Conservation (phyloP, 73 alveolate genomes). For the Paraurostyla sp. region DNA sequence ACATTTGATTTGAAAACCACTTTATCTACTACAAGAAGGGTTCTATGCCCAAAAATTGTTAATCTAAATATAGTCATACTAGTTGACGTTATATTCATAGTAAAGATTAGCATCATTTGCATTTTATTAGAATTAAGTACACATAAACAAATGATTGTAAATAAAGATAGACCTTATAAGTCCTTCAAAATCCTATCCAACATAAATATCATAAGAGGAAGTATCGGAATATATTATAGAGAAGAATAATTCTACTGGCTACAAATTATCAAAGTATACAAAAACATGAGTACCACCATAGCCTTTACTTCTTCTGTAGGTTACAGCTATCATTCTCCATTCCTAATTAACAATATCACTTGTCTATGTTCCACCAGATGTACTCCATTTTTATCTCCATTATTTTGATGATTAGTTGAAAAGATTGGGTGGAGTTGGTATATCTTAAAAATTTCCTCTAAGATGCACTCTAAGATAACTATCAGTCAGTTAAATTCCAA, state of each 20-base stretch:
- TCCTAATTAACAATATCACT: not conserved
- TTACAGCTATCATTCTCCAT: constrained; percentile 54
- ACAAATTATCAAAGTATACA: not conserved
- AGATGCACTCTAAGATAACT: not conserved
- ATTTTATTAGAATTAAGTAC: not conserved
- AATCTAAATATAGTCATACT: not conserved
- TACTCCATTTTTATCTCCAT: no score
- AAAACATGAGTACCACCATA: constrained; percentile 9
- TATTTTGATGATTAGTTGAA: not conserved
- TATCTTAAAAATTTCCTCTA: not conserved
- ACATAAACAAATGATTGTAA: not conserved
- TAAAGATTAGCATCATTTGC: not conserved
- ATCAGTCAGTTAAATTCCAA: constrained; percentile 20
- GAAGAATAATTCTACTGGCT: not conserved
- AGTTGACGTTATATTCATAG: not conserved
- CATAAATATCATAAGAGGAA: constrained; percentile 5
- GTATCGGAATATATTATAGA: not conserved
- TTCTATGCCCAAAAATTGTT: not conserved
- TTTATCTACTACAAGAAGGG: constrained; percentile 6
- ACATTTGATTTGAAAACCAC: not conserved
- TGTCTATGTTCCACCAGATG: not conserved
- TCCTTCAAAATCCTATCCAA: constrained; percentile 33
- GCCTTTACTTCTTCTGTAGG: constrained; percentile 1
- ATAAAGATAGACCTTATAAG: not conserved
- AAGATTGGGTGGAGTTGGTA: not conserved